phyloP scores from a whole-genome alignment of 805 yeast genomes.

The Saccharomycopsis lassenensis region DNA sequence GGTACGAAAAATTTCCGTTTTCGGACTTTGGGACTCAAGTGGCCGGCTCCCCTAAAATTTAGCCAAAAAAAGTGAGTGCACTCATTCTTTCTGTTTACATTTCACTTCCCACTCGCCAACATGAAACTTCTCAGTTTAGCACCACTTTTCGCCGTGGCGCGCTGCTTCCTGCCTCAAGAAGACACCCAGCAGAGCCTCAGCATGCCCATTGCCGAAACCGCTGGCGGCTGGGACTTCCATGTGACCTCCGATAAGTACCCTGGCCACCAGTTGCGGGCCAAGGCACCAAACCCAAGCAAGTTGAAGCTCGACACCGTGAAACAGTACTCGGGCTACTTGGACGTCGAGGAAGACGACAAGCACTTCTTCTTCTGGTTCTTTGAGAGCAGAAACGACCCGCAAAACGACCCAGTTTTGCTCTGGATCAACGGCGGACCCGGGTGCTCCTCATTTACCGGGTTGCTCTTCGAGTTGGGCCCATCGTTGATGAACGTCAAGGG shows the following conservation, averaged over 20 bases:
- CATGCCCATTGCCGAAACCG: too few species aligned
- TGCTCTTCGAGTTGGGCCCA: conserved; percentile 82
- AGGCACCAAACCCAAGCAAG: conserved; percentile 44
- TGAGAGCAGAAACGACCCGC: conserved; percentile 83
- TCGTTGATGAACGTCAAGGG: conserved; percentile 51
- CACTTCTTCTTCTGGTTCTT: conserved; percentile 59
- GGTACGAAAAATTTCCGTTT: too few species aligned
- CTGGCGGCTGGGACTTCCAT: conserved; percentile 29
- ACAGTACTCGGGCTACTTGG: conserved; percentile 81
- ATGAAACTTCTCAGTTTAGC: too few species aligned
- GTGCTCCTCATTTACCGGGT: conserved; percentile 79
- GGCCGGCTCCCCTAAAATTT: too few species aligned
- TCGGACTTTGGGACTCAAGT: too few species aligned
- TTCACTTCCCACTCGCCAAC: too few species aligned
- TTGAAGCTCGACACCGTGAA: conserved; percentile 77
- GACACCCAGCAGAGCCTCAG: too few species aligned
- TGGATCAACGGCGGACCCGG: conserved; percentile 98
- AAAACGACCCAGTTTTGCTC: conserved; percentile 69
- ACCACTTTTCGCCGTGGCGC: too few species aligned
- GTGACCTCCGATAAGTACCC: conserved; percentile 31
- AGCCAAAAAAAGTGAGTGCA: too few species aligned
- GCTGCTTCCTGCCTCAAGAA: too few species aligned
- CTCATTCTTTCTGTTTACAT: too few species aligned
- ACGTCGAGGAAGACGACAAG: conserved; percentile 73
- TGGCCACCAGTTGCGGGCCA: conserved; percentile 51